These are phyloP conservation scores for Creolimax fragrantissima DNA, from an alignment of 78 protist species.

Conservation along the genomic window DNA sequence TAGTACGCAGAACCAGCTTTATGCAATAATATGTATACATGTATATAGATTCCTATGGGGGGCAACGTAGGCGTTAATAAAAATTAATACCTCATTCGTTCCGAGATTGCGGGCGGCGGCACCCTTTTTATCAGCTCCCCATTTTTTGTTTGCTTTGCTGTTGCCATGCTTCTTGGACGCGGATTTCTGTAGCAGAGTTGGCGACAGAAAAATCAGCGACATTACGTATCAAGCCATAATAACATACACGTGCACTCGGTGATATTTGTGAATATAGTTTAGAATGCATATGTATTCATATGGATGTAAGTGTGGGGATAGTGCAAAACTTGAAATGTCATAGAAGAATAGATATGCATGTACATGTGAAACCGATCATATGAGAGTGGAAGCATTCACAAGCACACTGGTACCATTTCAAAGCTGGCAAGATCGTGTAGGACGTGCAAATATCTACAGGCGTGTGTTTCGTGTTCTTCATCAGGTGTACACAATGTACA, in stretches of 20 bases:
- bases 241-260: background rate
- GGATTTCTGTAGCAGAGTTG: too few relatives aligned
- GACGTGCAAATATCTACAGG: too few relatives aligned
- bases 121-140: background rate
- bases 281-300: background rate
- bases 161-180: background rate
- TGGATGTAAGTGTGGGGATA: background rate
- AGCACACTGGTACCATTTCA: too few relatives aligned
- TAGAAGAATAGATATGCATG: background rate
- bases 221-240: too few relatives aligned
- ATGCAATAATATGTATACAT: too few relatives aligned
- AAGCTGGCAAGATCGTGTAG: too few relatives aligned
- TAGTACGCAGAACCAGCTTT: too few relatives aligned
- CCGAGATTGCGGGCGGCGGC: background rate
- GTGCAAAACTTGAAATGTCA: background rate
- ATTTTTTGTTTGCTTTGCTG: background rate
- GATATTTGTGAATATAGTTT: background rate
- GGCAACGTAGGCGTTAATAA: too few relatives aligned
- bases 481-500: background rate
- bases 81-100: background rate
- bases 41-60: too few relatives aligned
- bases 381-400: too few relatives aligned
- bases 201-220: too few relatives aligned
- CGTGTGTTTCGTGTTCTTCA: background rate
- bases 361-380: too few relatives aligned